Evolutionary conservation across 768 basidiomycete genomes (phyloP).

Genomic region (Tulasnella calospora): DNA sequence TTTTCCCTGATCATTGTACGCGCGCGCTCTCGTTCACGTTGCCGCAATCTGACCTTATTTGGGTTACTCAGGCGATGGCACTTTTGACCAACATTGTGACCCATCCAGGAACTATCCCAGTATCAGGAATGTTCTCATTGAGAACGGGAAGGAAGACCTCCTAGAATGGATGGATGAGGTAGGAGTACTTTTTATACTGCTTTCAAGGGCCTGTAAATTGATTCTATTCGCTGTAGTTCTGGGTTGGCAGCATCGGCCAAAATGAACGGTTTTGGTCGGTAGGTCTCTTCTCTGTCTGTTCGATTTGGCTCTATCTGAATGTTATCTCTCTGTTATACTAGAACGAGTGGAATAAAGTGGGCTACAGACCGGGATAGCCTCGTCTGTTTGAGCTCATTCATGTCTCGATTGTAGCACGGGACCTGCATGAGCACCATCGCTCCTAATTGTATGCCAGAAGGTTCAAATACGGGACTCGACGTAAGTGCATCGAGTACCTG

Average conservation of each 20-base stretch:
- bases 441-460: not conserved
- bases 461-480: not conserved
- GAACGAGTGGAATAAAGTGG: conserved; percentile 33
- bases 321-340: not conserved
- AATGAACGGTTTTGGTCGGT: conserved; percentile 34
- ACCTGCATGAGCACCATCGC: conserved; percentile 11
- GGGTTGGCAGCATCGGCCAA: conserved; percentile 27
- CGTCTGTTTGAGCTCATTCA: not conserved
- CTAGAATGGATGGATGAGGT: conserved; percentile 32
- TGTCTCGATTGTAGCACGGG: not conserved
- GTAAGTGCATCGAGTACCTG: not conserved
- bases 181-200: not conserved
- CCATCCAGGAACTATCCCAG: conserved; percentile 31
- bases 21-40: not conserved
- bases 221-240: not conserved
- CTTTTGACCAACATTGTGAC: conserved; percentile 36
- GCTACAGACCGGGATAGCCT: not conserved
- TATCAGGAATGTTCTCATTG: conserved; percentile 31
- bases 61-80: conserved; percentile 11
- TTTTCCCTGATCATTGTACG: conserved; percentile 39
- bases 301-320: not conserved
- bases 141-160: conserved; percentile 26
- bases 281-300: not conserved
- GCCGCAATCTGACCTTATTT: not conserved
- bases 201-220: not conserved